phyloP scores from a whole-genome alignment of 371 early-diverging fungal species.

The Amoeboradix gromovi region DNA sequence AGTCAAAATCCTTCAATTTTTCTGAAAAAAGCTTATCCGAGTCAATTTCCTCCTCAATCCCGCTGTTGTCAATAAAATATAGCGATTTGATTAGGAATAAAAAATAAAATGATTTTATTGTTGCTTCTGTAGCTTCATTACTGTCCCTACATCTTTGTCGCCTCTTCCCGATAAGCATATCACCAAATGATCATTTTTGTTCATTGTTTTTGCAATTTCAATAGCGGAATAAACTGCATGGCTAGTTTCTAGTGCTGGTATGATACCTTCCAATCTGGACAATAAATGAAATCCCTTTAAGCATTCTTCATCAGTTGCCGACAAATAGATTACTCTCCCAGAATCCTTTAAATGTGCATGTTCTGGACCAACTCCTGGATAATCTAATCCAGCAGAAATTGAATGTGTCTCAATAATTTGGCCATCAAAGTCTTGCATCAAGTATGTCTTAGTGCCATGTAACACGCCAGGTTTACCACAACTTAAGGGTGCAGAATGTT shows the following conservation, averaged over 20 bases:
- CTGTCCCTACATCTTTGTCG: slow-evolving; percentile 84
- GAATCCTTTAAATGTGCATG: slow-evolving; percentile 65
- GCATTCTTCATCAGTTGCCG: slow-evolving; percentile 54
- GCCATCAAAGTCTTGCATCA: slow-evolving; percentile 68
- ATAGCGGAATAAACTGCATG: slow-evolving; percentile 64
- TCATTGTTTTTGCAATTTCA: slow-evolving; percentile 39
- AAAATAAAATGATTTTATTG: background rate
- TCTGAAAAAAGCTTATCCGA: too few relatives aligned
- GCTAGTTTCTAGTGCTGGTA: slow-evolving; percentile 74
- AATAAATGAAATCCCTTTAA: slow-evolving; percentile 56
- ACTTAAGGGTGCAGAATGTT: slow-evolving; percentile 64
- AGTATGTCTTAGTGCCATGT: slow-evolving; percentile 74
- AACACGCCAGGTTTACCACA: slow-evolving; percentile 70
- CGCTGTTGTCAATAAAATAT: background rate
- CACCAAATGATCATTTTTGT: slow-evolving; percentile 48
- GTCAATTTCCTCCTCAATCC: too few relatives aligned
- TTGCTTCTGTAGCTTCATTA: slow-evolving; percentile 12
- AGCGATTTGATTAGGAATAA: background rate
- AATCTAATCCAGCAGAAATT: slow-evolving; percentile 82
- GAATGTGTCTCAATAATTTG: slow-evolving; percentile 82
- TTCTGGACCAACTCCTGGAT: slow-evolving; percentile 90
- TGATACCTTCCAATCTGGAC: slow-evolving; percentile 65
- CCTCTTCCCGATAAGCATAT: slow-evolving; percentile 77
- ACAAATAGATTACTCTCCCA: slow-evolving; percentile 51
- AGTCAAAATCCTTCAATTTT: too few relatives aligned